Percentiles rank a stretch among this genome's conserved stretches.
phyloP scores from a whole-genome alignment of 768 basidiomycete species.

The Hortiboletus flavorubellus region DNA sequence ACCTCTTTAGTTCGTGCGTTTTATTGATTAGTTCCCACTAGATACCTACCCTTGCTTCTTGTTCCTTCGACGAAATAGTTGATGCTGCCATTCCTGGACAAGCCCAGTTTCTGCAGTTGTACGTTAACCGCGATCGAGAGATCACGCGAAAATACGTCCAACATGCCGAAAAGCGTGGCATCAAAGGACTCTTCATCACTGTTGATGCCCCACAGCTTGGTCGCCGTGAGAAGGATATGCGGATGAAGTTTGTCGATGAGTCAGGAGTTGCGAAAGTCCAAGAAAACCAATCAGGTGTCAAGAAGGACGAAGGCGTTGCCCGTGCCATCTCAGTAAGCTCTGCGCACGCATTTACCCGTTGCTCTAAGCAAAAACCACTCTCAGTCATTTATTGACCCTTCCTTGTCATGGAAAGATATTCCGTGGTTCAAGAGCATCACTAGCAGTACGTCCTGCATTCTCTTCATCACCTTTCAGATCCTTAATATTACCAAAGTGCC shows the following conservation, averaged over 20 bases:
- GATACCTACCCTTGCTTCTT: constrained; percentile 92
- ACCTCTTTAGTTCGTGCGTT: background rate
- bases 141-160: constrained; percentile 82
- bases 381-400: constrained; percentile 90
- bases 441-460: constrained; percentile 38
- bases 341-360: constrained; percentile 28
- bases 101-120: constrained; percentile 82
- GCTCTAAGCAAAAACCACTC: constrained; percentile 12
- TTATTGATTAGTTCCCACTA: constrained; percentile 46
- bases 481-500: constrained; percentile 53
- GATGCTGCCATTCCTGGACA: constrained; percentile 76
- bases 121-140: constrained; percentile 82
- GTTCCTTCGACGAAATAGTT: constrained; percentile 89
- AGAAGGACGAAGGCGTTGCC: constrained; percentile 72
- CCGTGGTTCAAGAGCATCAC: constrained; percentile 73
- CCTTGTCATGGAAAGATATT: constrained; percentile 66
- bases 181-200: constrained; percentile 91
- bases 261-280: constrained; percentile 25
- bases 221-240: constrained; percentile 90
- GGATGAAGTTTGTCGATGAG: constrained; percentile 87
- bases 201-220: constrained; percentile 95
- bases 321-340: constrained; percentile 76
- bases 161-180: constrained; percentile 81
- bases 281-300: constrained; percentile 22
- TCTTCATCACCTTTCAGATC: constrained; percentile 13